Base-by-base conservation (phyloP, 208 protist species). In the Crithidia sp. region DNA sequence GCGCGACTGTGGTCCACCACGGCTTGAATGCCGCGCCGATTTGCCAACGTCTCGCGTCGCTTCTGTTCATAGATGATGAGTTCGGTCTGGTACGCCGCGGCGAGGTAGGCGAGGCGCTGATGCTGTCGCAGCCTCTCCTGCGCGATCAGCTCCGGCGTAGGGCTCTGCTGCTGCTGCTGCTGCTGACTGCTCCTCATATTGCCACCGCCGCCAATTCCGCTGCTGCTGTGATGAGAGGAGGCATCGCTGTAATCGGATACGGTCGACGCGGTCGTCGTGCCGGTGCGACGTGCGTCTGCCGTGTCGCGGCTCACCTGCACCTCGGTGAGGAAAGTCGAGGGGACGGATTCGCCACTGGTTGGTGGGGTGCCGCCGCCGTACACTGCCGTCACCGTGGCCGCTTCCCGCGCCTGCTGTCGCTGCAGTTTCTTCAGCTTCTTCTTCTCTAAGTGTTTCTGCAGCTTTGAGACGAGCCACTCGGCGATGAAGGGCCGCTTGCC, bases 391-490 rank as follows among this genome's bases (percentile, higher is more conserved):
- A 50, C 56, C 5, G 76, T 55, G 0, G 70, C 70, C 8, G 65
- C 76, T 65, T 81, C 76, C 3, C 56, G 55, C 64, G 69, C 62
- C 43, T 65, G 61, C 63, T 64, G 52, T 56, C 65, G 63, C 45
- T 40, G 37, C 28, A 63, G 50, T 67, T 69, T 82, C 60, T 78
- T 76, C 16, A 16, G 58, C 54, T 62, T 57, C 67, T 69, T 82
- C 50, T 74, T 74, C 67, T 78, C 74, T 36, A 79, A 52, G 60
- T 75, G 79, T 39, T 77, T 73, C 16, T 71, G 66, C 58, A 84
- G 43, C 73, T 77, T 77, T 43, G 73, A 77, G 43, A 66, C 69
- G 16, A 81, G 16, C 76, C 76, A 73, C 60, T 75, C 69, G 14
- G 68, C 52, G 28, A 74, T 63, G 59, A 68, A 68, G 28, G 56